Evolutionary conservation across 805 yeast genomes (phyloP), one percentile per base, ranked within the genome.

Genomic region (Isabelozyma gotoi): DNA sequence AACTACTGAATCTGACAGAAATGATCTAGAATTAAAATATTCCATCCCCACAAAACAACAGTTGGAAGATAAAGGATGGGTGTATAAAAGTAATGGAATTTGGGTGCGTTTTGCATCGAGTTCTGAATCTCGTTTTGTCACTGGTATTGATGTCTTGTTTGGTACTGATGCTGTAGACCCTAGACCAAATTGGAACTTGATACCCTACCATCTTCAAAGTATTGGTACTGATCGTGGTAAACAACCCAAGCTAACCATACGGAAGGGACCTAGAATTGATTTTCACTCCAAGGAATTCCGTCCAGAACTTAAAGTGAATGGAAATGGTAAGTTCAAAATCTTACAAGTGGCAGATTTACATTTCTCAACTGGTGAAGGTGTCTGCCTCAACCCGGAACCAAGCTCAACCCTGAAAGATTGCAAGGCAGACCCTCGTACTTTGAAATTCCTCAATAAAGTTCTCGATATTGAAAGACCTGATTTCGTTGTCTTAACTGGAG

Each of bases 281-380:
- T 66, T 63, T 51, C 52, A 52, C 21, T 39, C 48, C 47, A 49
- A 45, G 57, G 40, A 56, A 52, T 52, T 43, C 43, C 51, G 55
- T 27, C 68, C 71, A 2, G 42, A 44, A 5, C 62, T 81, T 34
- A 64, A 67, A 39, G 57, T 74, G 12, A 53, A 65, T 8, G 47
- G 64, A 2, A 57, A 74, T 16, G 81, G 80, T 4, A 76, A 71
- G 42, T 88, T 84, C 64, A 92, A 86, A 61, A 84, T 94, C 34
- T 64, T 89, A 8, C 99, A 94, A 63, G 80, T 92, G 4, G 96
- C 97, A 0, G 98, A 94, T 61, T 68, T 92, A 44, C 99, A 94
- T 64, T 84, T 86, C 59, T 77, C 94, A n/a, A 85, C 96, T 0
- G 91, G 90, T 5, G 75, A 69, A 42, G 97, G 97, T 11, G 62